Base-by-base conservation (phyloP, 257 asterid genomes). In the Penstemon davidsonii region DNA sequence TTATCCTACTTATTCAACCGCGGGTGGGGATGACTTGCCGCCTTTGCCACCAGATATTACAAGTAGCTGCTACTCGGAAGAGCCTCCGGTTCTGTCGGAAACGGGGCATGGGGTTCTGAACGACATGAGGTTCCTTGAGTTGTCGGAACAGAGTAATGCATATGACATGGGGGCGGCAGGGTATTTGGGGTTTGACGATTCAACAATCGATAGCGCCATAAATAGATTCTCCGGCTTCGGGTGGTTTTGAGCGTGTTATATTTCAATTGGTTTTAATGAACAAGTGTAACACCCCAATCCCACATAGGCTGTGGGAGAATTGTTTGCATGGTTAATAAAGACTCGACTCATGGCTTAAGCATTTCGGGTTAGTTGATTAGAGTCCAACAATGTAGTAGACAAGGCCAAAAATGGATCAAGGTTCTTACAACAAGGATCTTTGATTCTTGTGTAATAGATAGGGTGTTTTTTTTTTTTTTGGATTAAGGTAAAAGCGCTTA, bases 31-130 rank as follows among this genome's bases (percentile, higher is more conserved):
- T 6, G 93, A 91, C 55, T 79, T 91, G 73, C 98, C 98, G 9
- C 98, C 98, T 3, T 59, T 91, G 75, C 98, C 98, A 7, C 96
- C 96, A 33, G 98, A 91, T 13, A 91, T 91, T 19, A 91, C 92
- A 25, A 84, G 85, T 62, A 80, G 88, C 81, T 78, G 84, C 76
- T 75, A 77, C 71, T 64, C 80, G 4, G 85, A 81, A 3, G 84
- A 82, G 54, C 90, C 87, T 11, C 92, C 92, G 52, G 59, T 87
- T 63, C 79, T 82, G 56, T 86, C 97, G 44, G 97, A 88, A 19
- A 72, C 68, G 87, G 97, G 97, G 5, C 78, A 84, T n/a, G 88
- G 86, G 11, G 82, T 87, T 37, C 75, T 86, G 73, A 86, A 86
- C 9, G 91, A 85, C 19, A 89, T 89, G 94, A 77, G 85, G 78